These are phyloP conservation scores for Pichia sp. DNA, from an alignment of 1,139 yeast species.

Conservation along the genomic window DNA sequence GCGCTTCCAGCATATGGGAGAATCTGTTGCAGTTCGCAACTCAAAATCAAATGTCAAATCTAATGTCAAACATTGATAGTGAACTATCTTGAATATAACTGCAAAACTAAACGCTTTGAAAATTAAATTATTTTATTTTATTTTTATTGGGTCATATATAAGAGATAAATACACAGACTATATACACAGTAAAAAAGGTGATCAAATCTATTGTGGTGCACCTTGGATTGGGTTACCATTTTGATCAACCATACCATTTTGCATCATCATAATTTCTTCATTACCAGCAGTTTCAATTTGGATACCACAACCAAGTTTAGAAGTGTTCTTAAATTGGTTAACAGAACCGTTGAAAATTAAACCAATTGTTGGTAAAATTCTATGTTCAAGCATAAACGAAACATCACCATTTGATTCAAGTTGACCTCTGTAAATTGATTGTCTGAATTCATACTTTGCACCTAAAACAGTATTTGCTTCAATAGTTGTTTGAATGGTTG, in stretches of 20 bases:
- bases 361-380: constrained; percentile 87
- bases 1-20: not conserved
- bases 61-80: no score
- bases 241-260: constrained; percentile 72
- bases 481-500: constrained; percentile 71
- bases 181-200: constrained; percentile 5
- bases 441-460: constrained; percentile 97
- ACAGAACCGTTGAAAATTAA: constrained; percentile 89
- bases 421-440: constrained; percentile 93
- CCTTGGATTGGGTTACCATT: constrained; percentile 82
- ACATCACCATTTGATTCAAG: constrained; percentile 89
- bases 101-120: not conserved
- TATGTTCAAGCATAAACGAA: constrained; percentile 84
- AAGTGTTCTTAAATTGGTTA: constrained; percentile 80
- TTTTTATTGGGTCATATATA: constrained; percentile 7
- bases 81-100: not conserved
- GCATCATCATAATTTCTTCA: constrained; percentile 71
- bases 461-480: constrained; percentile 94
- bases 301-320: constrained; percentile 87
- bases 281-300: constrained; percentile 94
- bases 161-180: constrained; percentile 11
- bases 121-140: not conserved
- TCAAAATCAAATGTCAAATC: no score
- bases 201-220: constrained; percentile 37
- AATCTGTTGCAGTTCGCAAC: no score